These are phyloP conservation scores for Syzygium syzygioides DNA, from an alignment of 441 rosid genomes.

Conservation along the genomic window DNA sequence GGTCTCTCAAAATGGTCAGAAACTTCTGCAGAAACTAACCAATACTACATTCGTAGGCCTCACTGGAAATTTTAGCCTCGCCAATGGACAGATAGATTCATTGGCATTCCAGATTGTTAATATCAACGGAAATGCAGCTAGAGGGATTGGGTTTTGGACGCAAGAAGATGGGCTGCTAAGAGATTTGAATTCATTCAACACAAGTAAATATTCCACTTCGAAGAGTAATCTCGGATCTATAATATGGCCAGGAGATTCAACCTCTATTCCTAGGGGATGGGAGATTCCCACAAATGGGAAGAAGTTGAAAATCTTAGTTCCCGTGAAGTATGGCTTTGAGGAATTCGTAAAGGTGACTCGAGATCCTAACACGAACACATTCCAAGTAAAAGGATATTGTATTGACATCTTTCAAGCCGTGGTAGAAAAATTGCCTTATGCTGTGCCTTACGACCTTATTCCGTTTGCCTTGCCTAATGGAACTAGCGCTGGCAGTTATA, in stretches of 20 bases:
- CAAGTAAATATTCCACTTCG: constrained; percentile 17
- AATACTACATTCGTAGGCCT: constrained; percentile 33
- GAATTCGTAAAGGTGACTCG: constrained; percentile 30
- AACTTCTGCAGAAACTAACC: constrained; percentile 21
- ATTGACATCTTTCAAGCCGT: too few species aligned
- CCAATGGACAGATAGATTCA: constrained; percentile 28
- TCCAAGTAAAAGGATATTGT: too few species aligned
- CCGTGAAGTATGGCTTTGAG: constrained; percentile 27
- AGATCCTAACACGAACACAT: constrained; percentile 23
- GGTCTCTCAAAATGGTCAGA: constrained; percentile 35
- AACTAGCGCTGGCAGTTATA: too few species aligned
- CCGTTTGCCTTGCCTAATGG: too few species aligned
- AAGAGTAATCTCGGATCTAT: constrained; percentile 25
- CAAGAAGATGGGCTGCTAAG: constrained; percentile 25
- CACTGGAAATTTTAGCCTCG: constrained; percentile 30
- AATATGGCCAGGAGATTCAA: constrained; percentile 58
- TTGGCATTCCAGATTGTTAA: constrained; percentile 36
- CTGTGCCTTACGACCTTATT: too few species aligned
- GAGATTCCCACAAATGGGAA: constrained; percentile 40
- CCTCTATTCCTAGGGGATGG: constrained; percentile 43
- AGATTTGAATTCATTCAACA: constrained; percentile 4
- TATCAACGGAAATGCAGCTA: constrained; percentile 22
- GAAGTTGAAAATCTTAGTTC: constrained; percentile 43
- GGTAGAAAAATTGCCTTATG: too few species aligned
- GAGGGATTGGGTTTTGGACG: constrained; percentile 48